These are phyloP conservation scores for Phalaenopsis hybrid DNA, from an alignment of 116 monocot genomes.

Conservation along the genomic window DNA sequence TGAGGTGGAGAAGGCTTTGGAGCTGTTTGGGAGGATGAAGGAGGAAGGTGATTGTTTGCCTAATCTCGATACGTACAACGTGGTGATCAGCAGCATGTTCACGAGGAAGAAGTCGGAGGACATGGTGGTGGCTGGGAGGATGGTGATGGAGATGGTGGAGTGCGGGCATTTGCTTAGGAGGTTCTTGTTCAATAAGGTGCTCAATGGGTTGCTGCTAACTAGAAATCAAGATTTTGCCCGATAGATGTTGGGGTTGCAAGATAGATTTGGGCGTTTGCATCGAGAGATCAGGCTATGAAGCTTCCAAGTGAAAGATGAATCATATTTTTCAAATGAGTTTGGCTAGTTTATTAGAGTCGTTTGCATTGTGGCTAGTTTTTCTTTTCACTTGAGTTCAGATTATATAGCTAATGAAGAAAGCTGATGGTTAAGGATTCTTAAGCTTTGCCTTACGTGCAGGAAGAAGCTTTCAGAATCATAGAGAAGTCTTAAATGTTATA, in stretches of 20 bases:
- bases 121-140: constrained; percentile 59
- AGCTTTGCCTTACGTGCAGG: too few relatives aligned
- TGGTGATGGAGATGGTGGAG: constrained; percentile 77
- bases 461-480: too few relatives aligned
- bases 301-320: not conserved
- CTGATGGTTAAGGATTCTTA: too few relatives aligned
- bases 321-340: too few relatives aligned
- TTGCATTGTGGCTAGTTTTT: too few relatives aligned
- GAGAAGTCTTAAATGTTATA: too few relatives aligned
- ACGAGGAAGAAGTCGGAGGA: constrained; percentile 62
- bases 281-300: constrained; percentile 45
- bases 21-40: constrained; percentile 54
- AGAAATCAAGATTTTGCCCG: constrained; percentile 24
- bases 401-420: too few relatives aligned
- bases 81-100: constrained; percentile 81
- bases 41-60: constrained; percentile 50
- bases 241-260: constrained; percentile 67
- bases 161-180: constrained; percentile 61
- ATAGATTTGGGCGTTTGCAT: constrained; percentile 28
- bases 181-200: constrained; percentile 66
- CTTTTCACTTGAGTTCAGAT: too few relatives aligned
- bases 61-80: constrained; percentile 70
- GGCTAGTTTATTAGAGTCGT: too few relatives aligned
- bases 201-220: constrained; percentile 72
- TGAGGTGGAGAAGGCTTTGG: constrained; percentile 61